phyloP scores from a whole-genome alignment of 768 basidiomycete genomes.

The Termitomyces sp. region DNA sequence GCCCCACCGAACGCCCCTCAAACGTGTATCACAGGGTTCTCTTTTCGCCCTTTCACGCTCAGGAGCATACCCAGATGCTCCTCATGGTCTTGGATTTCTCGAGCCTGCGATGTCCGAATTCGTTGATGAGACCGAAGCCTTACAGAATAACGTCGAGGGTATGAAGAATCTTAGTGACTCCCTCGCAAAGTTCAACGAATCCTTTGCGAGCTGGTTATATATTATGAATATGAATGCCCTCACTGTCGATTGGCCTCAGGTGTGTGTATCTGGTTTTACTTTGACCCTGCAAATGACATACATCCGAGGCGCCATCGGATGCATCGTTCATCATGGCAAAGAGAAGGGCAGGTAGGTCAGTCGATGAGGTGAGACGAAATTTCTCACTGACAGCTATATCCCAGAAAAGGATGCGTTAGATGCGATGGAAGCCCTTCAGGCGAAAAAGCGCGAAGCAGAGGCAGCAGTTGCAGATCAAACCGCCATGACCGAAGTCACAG shows the following conservation, averaged over 20 bases:
- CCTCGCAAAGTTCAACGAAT: slow-evolving; percentile 84
- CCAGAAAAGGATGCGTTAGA: slow-evolving; percentile 57
- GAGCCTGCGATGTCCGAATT: slow-evolving; percentile 82
- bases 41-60: slow-evolving; percentile 82
- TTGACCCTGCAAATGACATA: neutral
- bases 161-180: slow-evolving; percentile 69
- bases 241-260: slow-evolving; percentile 92
- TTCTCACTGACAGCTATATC: neutral
- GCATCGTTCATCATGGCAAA: slow-evolving; percentile 54
- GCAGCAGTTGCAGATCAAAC: slow-evolving; percentile 30
- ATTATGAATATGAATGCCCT: slow-evolving; percentile 93
- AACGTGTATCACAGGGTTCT: slow-evolving; percentile 88
- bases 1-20: slow-evolving; percentile 75
- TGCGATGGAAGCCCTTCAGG: slow-evolving; percentile 47
- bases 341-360: slow-evolving; percentile 49
- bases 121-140: slow-evolving; percentile 78
- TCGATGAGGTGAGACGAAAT: neutral
- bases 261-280: slow-evolving; percentile 20
- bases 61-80: slow-evolving; percentile 63
- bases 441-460: slow-evolving; percentile 29
- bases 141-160: slow-evolving; percentile 70
- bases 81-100: slow-evolving; percentile 81
- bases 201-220: slow-evolving; percentile 88
- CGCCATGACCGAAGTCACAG: slow-evolving; percentile 32
- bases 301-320: slow-evolving; percentile 49